Conservation (phyloP, 2,329 filamentous ascomycete genomes). For the Scedosporium dehoogii region DNA sequence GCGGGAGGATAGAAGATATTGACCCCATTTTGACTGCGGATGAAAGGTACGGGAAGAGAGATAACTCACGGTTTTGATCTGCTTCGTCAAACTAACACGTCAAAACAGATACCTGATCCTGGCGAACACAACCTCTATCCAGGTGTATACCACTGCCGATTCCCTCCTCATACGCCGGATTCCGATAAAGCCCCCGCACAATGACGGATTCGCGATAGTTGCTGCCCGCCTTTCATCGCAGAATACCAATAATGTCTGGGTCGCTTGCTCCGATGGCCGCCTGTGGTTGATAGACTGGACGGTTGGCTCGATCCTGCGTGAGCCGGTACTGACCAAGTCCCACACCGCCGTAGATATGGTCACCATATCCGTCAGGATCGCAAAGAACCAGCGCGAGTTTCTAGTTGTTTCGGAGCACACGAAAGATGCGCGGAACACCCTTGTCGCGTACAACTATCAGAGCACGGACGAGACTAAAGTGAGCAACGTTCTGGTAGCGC, state of each 20-base stretch:
- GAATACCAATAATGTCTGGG: constrained; percentile 43
- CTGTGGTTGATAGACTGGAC: constrained; percentile 52
- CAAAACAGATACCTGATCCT: constrained; percentile 58
- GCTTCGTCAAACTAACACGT: not conserved
- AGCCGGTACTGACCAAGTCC: constrained; percentile 20
- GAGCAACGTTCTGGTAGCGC: not conserved
- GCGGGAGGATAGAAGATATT: constrained; percentile 54
- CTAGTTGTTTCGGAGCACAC: constrained; percentile 32
- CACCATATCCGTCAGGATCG: constrained; percentile 27
- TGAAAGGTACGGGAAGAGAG: constrained; percentile 29
- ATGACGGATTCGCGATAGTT: constrained; percentile 20
- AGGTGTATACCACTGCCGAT: constrained; percentile 71
- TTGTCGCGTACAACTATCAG: not conserved
- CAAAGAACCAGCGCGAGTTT: constrained; percentile 29
- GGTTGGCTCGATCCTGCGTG: constrained; percentile 11
- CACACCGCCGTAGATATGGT: constrained; percentile 35
- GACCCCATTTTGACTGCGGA: constrained; percentile 53
- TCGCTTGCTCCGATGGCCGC: constrained; percentile 46
- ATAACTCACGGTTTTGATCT: not conserved
- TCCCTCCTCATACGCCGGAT: constrained; percentile 73
- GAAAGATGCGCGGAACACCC: not conserved
- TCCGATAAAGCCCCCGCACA: constrained; percentile 29
- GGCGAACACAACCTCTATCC: constrained; percentile 63
- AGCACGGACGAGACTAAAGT: not conserved
- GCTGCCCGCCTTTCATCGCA: constrained; percentile 28